A percentile compares a stretch with the other conserved stretches of the same genome.
Evolutionary conservation across 352 stramenopile species (phyloP).

Genomic region (Globisporangium cederbergense): DNA sequence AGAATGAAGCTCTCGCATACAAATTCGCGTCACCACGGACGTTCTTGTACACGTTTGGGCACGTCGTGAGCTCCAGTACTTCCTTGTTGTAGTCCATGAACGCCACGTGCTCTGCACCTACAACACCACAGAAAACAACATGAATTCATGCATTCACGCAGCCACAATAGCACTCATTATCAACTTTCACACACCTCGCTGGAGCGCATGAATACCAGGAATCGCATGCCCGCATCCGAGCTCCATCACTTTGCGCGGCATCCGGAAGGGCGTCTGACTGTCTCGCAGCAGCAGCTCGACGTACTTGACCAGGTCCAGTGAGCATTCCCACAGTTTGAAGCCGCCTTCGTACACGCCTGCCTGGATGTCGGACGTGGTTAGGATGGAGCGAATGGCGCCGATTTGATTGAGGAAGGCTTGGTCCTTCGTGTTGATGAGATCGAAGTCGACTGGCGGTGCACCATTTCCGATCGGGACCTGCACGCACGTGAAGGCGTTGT

Average conservation of each 20-base stretch:
- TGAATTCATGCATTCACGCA: background rate
- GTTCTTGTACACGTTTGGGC: constrained; percentile 70
- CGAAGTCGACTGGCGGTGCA: constrained; percentile 31
- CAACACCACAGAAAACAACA: background rate
- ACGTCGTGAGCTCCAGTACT: constrained; percentile 82
- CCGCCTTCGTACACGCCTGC: constrained; percentile 82
- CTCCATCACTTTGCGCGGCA: constrained; percentile 52
- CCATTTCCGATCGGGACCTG: constrained; percentile 21
- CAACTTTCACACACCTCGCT: constrained; percentile 31
- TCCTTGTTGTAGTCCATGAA: constrained; percentile 90
- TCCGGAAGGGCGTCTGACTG: constrained; percentile 14
- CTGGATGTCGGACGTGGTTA: constrained; percentile 74
- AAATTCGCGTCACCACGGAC: constrained; percentile 19
- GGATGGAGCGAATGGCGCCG: constrained; percentile 56
- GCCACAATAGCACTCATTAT: background rate
- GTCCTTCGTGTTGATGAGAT: constrained; percentile 64
- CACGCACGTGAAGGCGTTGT: constrained; percentile 29
- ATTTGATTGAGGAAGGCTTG: constrained; percentile 45
- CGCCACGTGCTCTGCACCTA: constrained; percentile 57
- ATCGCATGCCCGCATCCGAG: constrained; percentile 79
- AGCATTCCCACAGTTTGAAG: constrained; percentile 87
- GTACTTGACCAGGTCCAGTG: constrained; percentile 66
- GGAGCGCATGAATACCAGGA: constrained; percentile 72
- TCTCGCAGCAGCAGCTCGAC: constrained; percentile 28
- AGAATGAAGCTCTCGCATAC: constrained; percentile 54